Conservation (phyloP, 805 yeast species). For the Metschnikowia cerradonensis region DNA sequence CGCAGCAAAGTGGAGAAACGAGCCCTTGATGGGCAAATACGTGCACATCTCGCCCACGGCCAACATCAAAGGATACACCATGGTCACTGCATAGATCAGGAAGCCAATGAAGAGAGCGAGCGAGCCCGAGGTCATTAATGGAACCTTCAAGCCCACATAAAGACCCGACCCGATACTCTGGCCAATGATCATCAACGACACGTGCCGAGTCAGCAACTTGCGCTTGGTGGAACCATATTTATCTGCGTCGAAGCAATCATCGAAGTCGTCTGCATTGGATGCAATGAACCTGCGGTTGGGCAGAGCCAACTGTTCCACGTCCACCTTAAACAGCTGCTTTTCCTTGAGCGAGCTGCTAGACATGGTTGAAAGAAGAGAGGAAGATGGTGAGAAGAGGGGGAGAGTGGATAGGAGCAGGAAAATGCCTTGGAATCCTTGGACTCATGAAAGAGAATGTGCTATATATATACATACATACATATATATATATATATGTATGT, state of each 20-base stretch:
- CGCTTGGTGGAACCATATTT: conserved; percentile 31
- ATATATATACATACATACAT: neutral
- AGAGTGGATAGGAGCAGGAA: neutral
- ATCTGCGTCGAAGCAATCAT: conserved; percentile 24
- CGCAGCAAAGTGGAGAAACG: conserved; percentile 32
- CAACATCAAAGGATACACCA: conserved; percentile 35
- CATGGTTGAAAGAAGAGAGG: neutral
- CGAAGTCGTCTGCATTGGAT: conserved; percentile 20
- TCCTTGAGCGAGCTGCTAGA: conserved; percentile 2
- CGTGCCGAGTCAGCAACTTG: conserved; percentile 28
- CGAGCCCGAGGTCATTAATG: conserved; percentile 31
- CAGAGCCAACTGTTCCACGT: conserved; percentile 13
- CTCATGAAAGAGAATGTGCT: neutral
- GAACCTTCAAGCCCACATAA: conserved; percentile 29
- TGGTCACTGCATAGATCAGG: conserved; percentile 26
- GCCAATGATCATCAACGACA: conserved; percentile 34
- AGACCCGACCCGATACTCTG: conserved; percentile 35
- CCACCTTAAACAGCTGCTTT: conserved; percentile 9
- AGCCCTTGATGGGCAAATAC: conserved; percentile 34
- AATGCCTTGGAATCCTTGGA: neutral
- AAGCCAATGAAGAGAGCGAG: conserved; percentile 33
- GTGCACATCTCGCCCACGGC: conserved; percentile 38
- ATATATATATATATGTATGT: too few relatives aligned
- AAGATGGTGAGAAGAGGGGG: neutral
- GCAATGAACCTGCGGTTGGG: conserved; percentile 8